Evolutionary conservation across 2,329 filamentous ascomycete genomes (phyloP).

Genomic region (Xylaria sp.): DNA sequence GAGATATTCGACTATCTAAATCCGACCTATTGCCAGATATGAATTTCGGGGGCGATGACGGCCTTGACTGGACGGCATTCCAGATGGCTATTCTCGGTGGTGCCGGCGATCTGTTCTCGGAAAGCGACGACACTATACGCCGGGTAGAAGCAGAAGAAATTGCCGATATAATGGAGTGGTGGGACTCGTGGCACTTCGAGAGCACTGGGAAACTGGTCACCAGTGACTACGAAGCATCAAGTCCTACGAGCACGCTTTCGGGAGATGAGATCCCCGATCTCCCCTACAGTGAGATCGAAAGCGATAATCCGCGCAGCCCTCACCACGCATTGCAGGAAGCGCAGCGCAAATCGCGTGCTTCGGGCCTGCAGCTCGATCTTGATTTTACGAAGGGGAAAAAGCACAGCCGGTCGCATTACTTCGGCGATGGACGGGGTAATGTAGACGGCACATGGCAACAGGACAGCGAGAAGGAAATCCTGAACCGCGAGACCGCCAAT

Average conservation of each 20-base stretch:
- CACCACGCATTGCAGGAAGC: constrained; percentile 44
- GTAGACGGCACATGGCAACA: constrained; percentile 49
- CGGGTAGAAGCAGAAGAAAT: constrained; percentile 58
- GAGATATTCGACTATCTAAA: constrained; percentile 64
- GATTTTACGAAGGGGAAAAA: constrained; percentile 24
- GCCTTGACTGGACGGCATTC: constrained; percentile 72
- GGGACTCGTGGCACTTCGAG: constrained; percentile 61
- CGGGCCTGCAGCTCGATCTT: constrained; percentile 28
- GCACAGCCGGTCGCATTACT: constrained; percentile 39
- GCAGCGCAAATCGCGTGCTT: constrained; percentile 6
- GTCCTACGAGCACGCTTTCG: constrained; percentile 47
- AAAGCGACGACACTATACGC: constrained; percentile 55
- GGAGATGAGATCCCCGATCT: constrained; percentile 47
- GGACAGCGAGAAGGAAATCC: constrained; percentile 49
- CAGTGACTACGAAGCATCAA: constrained; percentile 47
- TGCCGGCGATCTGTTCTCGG: constrained; percentile 62
- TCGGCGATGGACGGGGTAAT: not conserved
- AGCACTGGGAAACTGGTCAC: constrained; percentile 55
- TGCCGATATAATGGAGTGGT: constrained; percentile 64
- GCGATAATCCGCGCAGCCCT: constrained; percentile 45
- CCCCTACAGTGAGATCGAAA: constrained; percentile 46
- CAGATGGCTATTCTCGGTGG: constrained; percentile 72
- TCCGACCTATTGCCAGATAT: constrained; percentile 54
- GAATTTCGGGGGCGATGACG: constrained; percentile 59
- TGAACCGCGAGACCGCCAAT: constrained; percentile 50